Conservation (phyloP, 2,329 filamentous ascomycete genomes). For the Xylariaceae sp. region DNA sequence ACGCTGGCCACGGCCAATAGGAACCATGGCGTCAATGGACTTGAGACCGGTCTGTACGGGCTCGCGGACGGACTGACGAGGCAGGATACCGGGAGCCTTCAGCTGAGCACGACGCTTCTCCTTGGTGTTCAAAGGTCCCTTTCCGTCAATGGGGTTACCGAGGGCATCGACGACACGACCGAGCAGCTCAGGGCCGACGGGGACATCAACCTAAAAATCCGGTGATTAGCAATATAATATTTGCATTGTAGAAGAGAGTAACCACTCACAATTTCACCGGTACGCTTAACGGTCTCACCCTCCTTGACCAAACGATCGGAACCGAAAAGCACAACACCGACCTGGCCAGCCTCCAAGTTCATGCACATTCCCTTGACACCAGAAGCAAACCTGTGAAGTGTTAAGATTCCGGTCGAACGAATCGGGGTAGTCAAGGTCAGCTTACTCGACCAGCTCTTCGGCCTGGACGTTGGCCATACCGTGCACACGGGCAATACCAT, state of each 20-base stretch:
- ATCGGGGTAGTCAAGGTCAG: constrained; percentile 43
- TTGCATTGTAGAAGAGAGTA: not conserved
- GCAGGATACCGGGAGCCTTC: constrained; percentile 98
- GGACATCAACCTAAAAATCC: constrained; percentile 83
- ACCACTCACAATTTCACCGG: constrained; percentile 93
- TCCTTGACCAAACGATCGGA: constrained; percentile 99
- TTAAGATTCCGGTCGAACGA: constrained; percentile 31
- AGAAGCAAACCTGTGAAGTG: constrained; percentile 81
- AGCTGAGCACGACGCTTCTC: constrained; percentile 96
- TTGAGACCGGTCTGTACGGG: constrained; percentile 99
- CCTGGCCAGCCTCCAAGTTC: constrained; percentile 99
- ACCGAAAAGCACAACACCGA: constrained; percentile 99
- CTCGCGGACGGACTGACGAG: constrained; percentile 96
- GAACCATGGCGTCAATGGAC: constrained; percentile 99
- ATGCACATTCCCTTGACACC: constrained; percentile 99
- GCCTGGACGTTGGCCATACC: constrained; percentile 99
- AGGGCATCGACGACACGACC: constrained; percentile 98
- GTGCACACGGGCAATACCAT: constrained; percentile 99
- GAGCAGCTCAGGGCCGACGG: constrained; percentile 89
- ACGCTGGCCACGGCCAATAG: constrained; percentile 99
- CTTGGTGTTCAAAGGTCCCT: constrained; percentile 93
- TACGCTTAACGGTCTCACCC: constrained; percentile 99
- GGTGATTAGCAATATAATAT: not conserved
- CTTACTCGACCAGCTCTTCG: constrained; percentile 99
- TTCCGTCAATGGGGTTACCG: constrained; percentile 99